These are phyloP conservation scores for Suhomyces kilbournensis DNA, from an alignment of 805 yeast species.

Conservation along the genomic window DNA sequence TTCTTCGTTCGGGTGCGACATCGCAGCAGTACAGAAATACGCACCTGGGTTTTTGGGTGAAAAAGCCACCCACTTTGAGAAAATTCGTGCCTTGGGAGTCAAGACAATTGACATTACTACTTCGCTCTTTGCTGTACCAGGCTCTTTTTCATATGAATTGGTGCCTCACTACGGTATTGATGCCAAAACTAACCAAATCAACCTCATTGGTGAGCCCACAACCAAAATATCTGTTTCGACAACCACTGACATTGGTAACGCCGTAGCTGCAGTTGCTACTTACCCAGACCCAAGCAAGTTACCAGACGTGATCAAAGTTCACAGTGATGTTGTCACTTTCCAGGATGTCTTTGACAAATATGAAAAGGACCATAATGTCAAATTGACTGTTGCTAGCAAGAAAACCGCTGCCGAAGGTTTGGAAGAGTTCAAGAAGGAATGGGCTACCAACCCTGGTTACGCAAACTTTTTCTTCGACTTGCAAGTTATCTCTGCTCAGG, in stretches of 20 bases:
- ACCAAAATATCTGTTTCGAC: conserved; percentile 33
- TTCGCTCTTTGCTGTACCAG: conserved; percentile 36
- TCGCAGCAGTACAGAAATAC: conserved; percentile 19
- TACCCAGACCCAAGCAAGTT: conserved; percentile 27
- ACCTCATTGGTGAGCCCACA: conserved; percentile 40
- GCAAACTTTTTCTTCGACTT: conserved; percentile 38
- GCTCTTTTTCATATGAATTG: conserved; percentile 31
- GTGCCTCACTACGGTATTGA: conserved; percentile 39
- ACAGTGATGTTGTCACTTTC: conserved; percentile 39
- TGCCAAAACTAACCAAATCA: conserved; percentile 29
- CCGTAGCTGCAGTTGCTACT: conserved; percentile 16
- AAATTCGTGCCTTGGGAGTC: conserved; percentile 14
- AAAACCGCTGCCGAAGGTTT: conserved; percentile 23
- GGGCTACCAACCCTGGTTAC: conserved; percentile 23
- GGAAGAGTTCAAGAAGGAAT: conserved; percentile 26
- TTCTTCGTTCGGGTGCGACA: conserved; percentile 57
- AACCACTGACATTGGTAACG: conserved; percentile 19
- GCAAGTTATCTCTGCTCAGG: conserved; percentile 27
- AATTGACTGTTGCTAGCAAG: conserved; percentile 10
- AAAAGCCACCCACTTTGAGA: conserved; percentile 36
- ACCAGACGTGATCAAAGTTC: conserved; percentile 44
- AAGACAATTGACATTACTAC: conserved; percentile 47
- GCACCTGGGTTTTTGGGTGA: conserved; percentile 33
- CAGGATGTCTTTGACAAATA: conserved; percentile 39
- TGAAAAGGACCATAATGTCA: conserved; percentile 37